Evolutionary conservation across 208 protist species (phyloP).

Genomic region (Plasmodiophora brassicae): DNA sequence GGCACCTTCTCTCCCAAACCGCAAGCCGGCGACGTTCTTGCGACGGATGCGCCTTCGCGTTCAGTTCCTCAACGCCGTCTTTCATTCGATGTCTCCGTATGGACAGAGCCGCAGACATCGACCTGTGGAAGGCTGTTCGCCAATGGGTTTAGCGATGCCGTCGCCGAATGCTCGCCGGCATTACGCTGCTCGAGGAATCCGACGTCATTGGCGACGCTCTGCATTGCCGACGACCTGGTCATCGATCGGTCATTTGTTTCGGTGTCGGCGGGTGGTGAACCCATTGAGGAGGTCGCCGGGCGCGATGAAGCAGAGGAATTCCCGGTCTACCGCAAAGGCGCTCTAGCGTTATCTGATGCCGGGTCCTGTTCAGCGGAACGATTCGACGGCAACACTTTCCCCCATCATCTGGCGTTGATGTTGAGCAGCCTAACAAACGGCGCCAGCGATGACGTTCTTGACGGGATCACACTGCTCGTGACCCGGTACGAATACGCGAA

Average conservation of each 20-base stretch:
- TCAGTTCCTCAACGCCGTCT: too few relatives aligned
- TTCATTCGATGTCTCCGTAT: too few relatives aligned
- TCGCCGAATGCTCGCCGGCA: neutral
- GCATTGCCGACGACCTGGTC: neutral
- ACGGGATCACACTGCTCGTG: neutral
- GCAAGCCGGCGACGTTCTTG: too few relatives aligned
- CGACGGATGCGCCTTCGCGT: too few relatives aligned
- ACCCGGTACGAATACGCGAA: slow-evolving; percentile 37
- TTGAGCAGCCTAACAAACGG: neutral
- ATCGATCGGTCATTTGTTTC: neutral
- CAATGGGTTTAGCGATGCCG: neutral
- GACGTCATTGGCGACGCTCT: neutral
- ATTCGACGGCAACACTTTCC: neutral
- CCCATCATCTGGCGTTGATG: neutral
- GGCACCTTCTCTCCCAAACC: too few relatives aligned
- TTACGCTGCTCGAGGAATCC: neutral
- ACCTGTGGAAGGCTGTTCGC: neutral
- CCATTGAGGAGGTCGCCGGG: neutral
- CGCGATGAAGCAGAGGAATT: slow-evolving; percentile 30
- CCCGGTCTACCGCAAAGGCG: neutral
- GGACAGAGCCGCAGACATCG: too few relatives aligned
- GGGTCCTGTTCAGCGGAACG: too few relatives aligned
- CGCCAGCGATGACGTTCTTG: neutral
- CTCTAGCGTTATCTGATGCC: neutral
- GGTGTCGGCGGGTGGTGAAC: neutral